phyloP scores from a whole-genome alignment of 441 rosid species.

The Viola pubescens region DNA sequence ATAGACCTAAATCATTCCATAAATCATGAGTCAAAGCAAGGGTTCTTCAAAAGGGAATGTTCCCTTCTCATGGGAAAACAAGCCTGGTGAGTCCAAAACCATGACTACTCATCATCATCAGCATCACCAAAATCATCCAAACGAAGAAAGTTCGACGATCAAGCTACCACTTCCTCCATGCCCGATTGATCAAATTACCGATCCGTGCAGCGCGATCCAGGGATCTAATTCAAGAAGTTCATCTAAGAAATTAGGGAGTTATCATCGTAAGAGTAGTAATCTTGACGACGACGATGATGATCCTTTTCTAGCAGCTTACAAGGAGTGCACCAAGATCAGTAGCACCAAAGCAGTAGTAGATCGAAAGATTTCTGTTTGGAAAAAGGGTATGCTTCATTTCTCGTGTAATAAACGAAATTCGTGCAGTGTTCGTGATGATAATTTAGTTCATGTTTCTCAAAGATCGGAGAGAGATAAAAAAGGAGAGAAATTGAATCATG shows the following conservation, averaged over 20 bases:
- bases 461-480: not conserved
- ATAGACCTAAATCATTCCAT: not conserved
- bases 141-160: not conserved
- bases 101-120: not conserved
- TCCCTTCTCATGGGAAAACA: conserved; percentile 49
- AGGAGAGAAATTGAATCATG: not conserved
- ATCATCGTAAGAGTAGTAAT: conserved; percentile 1
- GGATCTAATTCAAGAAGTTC: conserved; percentile 26
- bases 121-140: not conserved
- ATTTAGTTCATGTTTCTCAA: conserved; percentile 30
- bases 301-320: conserved; percentile 48
- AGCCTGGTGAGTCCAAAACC: conserved; percentile 35
- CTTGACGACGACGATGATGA: conserved; percentile 21
- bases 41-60: conserved; percentile 18
- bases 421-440: conserved; percentile 33
- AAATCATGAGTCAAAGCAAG: conserved; percentile 18
- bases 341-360: not conserved
- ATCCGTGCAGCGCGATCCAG: conserved; percentile 43
- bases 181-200: conserved; percentile 27
- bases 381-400: conserved; percentile 21
- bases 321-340: conserved; percentile 37
- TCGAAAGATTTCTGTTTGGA: conserved; percentile 4
- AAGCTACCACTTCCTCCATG: conserved; percentile 47
- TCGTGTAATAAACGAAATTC: conserved; percentile 33
- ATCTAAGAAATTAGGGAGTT: conserved; percentile 20